Percentiles rank a stretch among this genome's conserved stretches.
Evolutionary conservation across 345 rosid genomes (phyloP).

Genomic region (Linum lewisii): DNA sequence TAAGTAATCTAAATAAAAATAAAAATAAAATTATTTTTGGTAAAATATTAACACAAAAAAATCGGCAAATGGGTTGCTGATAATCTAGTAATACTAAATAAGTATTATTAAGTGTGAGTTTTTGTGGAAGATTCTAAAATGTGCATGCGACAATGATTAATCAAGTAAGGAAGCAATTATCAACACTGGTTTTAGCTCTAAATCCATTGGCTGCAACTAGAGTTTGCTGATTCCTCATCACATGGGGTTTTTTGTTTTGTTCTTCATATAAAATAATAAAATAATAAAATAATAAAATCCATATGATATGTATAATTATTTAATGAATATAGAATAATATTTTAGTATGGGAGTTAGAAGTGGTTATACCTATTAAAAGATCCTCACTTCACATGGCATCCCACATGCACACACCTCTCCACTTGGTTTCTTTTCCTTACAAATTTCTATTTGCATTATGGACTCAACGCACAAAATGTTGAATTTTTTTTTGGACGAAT

Average conservation of each 20-base stretch:
- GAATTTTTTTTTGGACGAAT: neutral
- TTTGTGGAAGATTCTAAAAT: too few species aligned
- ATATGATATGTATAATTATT: conserved; percentile 12
- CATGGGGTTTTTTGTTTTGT: conserved; percentile 34
- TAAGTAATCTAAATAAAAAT: too few species aligned
- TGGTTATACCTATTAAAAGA: conserved; percentile 1
- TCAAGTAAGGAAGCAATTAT: neutral
- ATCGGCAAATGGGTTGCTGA: too few species aligned
- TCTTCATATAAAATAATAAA: neutral
- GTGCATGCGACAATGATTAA: neutral
- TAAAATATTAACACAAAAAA: too few species aligned
- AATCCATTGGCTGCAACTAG: conserved; percentile 13
- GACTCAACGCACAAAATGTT: neutral
- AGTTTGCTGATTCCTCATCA: conserved; percentile 31
- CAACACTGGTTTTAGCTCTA: conserved; percentile 18
- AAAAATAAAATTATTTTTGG: too few species aligned
- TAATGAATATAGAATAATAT: too few species aligned
- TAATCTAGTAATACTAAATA: too few species aligned
- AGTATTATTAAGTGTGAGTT: too few species aligned
- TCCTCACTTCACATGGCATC: conserved; percentile 32
- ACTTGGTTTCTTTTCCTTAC: neutral
- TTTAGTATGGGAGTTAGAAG: too few species aligned
- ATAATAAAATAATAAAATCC: neutral
- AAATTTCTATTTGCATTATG: neutral
- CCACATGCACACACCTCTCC: conserved; percentile 32